Conservation (phyloP, 306 rosid genomes). For the Chamaecrista fasciculata region DNA sequence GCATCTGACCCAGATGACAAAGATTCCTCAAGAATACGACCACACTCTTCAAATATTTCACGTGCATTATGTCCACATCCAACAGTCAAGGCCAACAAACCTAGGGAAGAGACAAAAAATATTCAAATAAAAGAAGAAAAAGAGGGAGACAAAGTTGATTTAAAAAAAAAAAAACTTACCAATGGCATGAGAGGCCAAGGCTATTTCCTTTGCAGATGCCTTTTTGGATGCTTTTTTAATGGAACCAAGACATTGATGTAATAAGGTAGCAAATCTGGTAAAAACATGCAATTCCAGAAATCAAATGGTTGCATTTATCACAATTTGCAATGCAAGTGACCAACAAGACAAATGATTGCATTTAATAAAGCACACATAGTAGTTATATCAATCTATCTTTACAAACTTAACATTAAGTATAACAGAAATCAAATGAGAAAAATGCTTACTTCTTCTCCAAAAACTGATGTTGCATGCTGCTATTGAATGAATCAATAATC, state of each 20-base stretch:
- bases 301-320: too few relatives aligned
- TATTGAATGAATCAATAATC: slow-evolving; percentile 53
- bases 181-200: slow-evolving; percentile 69
- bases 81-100: slow-evolving; percentile 67
- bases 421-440: neutral
- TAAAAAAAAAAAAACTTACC: slow-evolving; percentile 53
- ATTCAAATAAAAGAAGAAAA: neutral
- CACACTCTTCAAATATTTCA: slow-evolving; percentile 65
- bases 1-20: slow-evolving; percentile 52
- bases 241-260: slow-evolving; percentile 66
- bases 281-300: too few relatives aligned
- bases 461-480: slow-evolving; percentile 59
- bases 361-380: neutral
- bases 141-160: neutral
- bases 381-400: neutral
- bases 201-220: slow-evolving; percentile 62
- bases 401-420: neutral
- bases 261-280: slow-evolving; percentile 68
- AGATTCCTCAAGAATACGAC: slow-evolving; percentile 50
- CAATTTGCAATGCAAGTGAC: too few relatives aligned
- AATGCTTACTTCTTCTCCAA: slow-evolving; percentile 71
- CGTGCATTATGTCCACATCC: slow-evolving; percentile 68
- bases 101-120: slow-evolving; percentile 33
- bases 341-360: neutral
- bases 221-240: slow-evolving; percentile 65